These are phyloP conservation scores for Kregervanrija pseudodelftensis DNA, from an alignment of 805 yeast species.

Conservation along the genomic window DNA sequence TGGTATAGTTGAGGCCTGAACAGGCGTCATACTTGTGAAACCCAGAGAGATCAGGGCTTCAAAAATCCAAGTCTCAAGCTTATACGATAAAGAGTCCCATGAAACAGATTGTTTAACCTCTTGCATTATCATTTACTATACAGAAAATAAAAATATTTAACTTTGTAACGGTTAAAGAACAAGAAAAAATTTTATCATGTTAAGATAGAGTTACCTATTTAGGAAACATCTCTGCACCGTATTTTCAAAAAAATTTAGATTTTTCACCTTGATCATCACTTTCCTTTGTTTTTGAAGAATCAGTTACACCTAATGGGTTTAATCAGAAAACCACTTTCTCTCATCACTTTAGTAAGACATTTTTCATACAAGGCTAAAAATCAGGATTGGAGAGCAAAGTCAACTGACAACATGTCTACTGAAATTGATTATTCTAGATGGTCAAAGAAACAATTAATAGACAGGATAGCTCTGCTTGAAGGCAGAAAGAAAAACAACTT, in stretches of 20 bases:
- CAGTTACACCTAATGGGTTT: too few relatives aligned
- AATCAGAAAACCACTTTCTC: too few relatives aligned
- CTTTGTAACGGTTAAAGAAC: neutral
- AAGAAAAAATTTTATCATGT: slow-evolving; percentile 1
- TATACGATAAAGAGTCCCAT: slow-evolving; percentile 52
- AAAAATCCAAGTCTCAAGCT: slow-evolving; percentile 60
- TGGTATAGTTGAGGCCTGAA: slow-evolving; percentile 93
- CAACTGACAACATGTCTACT: too few relatives aligned
- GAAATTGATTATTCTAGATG: slow-evolving; percentile 44
- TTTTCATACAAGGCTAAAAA: too few relatives aligned
- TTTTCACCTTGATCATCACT: neutral
- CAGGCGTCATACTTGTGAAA: slow-evolving; percentile 85
- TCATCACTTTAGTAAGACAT: too few relatives aligned
- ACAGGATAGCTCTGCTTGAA: slow-evolving; percentile 52
- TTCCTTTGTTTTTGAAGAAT: neutral
- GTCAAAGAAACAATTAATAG: slow-evolving; percentile 60
- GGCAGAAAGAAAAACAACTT: slow-evolving; percentile 1
- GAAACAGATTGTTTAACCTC: slow-evolving; percentile 37
- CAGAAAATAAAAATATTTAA: neutral
- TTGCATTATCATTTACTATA: slow-evolving; percentile 4
- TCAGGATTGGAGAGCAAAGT: too few relatives aligned
- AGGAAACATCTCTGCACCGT: slow-evolving; percentile 4
- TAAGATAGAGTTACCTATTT: slow-evolving; percentile 2
- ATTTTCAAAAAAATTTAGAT: neutral
- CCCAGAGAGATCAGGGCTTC: slow-evolving; percentile 74